Conservation (phyloP, 441 rosid genomes). For the Jatropha multifida region DNA sequence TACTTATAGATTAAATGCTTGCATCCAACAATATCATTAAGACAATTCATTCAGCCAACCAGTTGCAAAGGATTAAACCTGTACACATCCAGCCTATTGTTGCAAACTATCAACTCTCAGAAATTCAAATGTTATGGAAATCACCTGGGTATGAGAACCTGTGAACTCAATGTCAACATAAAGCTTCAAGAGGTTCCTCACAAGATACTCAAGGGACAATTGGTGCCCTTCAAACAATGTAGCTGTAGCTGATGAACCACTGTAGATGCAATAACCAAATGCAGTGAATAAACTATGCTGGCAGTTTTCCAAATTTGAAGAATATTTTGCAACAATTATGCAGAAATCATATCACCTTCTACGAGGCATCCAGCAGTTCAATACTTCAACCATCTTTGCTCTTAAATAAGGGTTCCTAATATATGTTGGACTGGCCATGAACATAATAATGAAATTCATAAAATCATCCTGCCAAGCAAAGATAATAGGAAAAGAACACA, state of each 20-base stretch:
- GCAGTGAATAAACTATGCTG: constrained; percentile 11
- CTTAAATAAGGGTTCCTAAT: constrained; percentile 94
- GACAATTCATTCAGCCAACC: background rate
- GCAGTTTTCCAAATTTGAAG: background rate
- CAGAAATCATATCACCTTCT: constrained; percentile 52
- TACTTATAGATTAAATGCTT: background rate
- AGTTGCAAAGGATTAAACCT: background rate
- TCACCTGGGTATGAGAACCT: constrained; percentile 97
- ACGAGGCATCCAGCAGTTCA: constrained; percentile 99
- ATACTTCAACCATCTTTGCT: constrained; percentile 99
- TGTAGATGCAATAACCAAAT: constrained; percentile 37
- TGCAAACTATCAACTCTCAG: constrained; percentile 9
- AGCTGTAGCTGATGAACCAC: constrained; percentile 83
- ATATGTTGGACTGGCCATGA: constrained; percentile 89
- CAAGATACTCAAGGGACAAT: constrained; percentile 89
- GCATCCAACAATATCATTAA: constrained; percentile 2
- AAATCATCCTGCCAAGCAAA: constrained; percentile 80
- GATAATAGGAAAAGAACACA: constrained; percentile 2
- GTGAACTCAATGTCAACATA: constrained; percentile 99
- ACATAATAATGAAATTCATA: constrained; percentile 98
- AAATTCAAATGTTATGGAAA: constrained; percentile 25
- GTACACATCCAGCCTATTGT: background rate
- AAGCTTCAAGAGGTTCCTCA: constrained; percentile 93
- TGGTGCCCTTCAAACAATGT: constrained; percentile 94
- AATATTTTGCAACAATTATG: background rate